Evolutionary conservation across 2,329 filamentous ascomycete genomes (phyloP), one percentile per base, ranked within the genome.

Genomic region (Penicillium corylophilum): DNA sequence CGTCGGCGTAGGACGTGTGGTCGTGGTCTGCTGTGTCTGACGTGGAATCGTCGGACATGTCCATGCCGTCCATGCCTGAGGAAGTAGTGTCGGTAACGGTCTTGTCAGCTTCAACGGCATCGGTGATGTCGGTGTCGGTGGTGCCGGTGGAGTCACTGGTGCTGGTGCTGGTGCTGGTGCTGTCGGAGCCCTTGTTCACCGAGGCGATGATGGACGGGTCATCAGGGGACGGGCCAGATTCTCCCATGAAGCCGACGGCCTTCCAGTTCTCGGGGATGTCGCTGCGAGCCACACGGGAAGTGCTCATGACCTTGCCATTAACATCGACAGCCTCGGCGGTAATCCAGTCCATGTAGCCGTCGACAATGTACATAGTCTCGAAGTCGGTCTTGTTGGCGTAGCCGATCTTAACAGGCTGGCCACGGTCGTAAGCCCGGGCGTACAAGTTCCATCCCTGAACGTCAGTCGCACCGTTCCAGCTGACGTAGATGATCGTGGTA

Each of bases 381-480:
- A 72, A 71, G 12, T 67, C 68, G n/a, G 52, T 52, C 55, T 71
- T 71, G 36, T 59, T 53, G 20, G 57, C 54, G 12, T 59, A 51
- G 13, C 60, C 63, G 22, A 70, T 56, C 29, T 55, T 40, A 9
- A 65, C 52, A 13, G 51, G 38, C 5, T 46, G 38, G 24, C 57
- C 54, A 29, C 44, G 44, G 48, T 61, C 61, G 29, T 56, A 55
- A 13, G 57, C 52, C 43, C 57, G 46, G 1, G 61, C 61, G 22
- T 64, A 66, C 47, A 72, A 67, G 5, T 65, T 65, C 70, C 70
- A 73, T 4, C 47, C 49, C 1, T 46, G 51, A 8, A 73, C 65
- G 10, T 72, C 68, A 2, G 71, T 73, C 9, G 71, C 71, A 10
- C 71, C 71, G 48, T 73, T 58, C 55, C 48, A 59, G 41, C 50